phyloP scores from a whole-genome alignment of 352 stramenopile species.

The Phytophthora sansomeana region DNA sequence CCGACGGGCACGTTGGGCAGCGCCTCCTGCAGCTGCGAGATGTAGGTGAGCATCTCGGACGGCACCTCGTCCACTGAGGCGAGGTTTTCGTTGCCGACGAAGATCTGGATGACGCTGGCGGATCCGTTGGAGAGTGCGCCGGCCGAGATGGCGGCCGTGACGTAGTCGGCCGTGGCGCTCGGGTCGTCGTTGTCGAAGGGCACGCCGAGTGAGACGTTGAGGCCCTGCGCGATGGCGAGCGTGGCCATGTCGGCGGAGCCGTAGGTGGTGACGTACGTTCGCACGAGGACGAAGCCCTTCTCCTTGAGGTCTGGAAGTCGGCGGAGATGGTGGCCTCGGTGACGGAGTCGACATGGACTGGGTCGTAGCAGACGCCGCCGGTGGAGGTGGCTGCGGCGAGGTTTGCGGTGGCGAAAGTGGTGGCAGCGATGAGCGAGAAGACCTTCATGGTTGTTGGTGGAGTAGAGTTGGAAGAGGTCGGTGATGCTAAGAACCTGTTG shows the following conservation, averaged over 20 bases:
- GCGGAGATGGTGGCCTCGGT: slow-evolving; percentile 45
- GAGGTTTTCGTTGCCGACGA: slow-evolving; percentile 72
- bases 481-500: slow-evolving; percentile 10
- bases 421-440: slow-evolving; percentile 23
- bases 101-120: slow-evolving; percentile 55
- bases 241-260: slow-evolving; percentile 47
- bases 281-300: slow-evolving; percentile 51
- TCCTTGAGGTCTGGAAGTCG: slow-evolving; percentile 55
- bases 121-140: slow-evolving; percentile 37
- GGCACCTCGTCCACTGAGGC: slow-evolving; percentile 41
- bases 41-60: slow-evolving; percentile 50
- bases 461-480: background rate
- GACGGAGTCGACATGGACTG: slow-evolving; percentile 43
- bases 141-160: slow-evolving; percentile 46
- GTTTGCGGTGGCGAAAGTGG: slow-evolving; percentile 12
- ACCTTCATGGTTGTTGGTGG: slow-evolving; percentile 44
- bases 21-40: slow-evolving; percentile 44
- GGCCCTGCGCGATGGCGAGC: slow-evolving; percentile 49
- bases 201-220: slow-evolving; percentile 59
- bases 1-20: slow-evolving; percentile 45
- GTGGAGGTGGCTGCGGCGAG: slow-evolving; percentile 15
- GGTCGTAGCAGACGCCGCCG: slow-evolving; percentile 61
- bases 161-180: slow-evolving; percentile 40
- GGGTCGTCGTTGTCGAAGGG: slow-evolving; percentile 50
- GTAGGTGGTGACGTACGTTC: slow-evolving; percentile 63